Evolutionary conservation across 805 yeast genomes (phyloP).

Genomic region (Candida parachauliodes): DNA sequence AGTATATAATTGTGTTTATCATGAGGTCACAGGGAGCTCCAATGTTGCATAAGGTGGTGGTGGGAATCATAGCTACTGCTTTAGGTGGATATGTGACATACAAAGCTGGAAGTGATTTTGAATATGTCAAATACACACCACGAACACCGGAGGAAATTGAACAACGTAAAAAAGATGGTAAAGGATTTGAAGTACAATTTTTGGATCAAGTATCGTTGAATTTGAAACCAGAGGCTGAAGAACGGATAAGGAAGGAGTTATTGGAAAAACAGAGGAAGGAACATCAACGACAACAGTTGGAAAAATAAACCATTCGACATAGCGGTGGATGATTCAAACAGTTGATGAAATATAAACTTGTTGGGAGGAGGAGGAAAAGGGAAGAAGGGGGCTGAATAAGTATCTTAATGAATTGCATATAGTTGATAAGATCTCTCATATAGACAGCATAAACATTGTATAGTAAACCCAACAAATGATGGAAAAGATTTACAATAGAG

Average conservation of each 20-base stretch:
- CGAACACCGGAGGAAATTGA: constrained; percentile 37
- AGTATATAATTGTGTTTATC: background rate
- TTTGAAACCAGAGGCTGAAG: constrained; percentile 42
- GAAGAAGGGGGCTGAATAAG: too few relatives aligned
- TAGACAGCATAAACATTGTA: too few relatives aligned
- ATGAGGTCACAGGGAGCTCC: constrained; percentile 29
- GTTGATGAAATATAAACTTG: too few relatives aligned
- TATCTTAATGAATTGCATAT: too few relatives aligned
- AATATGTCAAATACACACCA: constrained; percentile 37
- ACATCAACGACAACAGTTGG: too few relatives aligned
- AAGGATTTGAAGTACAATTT: constrained; percentile 25
- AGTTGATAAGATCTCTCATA: too few relatives aligned
- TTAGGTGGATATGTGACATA: constrained; percentile 31
- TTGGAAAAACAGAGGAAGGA: constrained; percentile 11
- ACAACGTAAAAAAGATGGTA: constrained; percentile 29
- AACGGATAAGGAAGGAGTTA: constrained; percentile 21
- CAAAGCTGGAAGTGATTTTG: constrained; percentile 36
- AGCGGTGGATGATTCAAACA: too few relatives aligned
- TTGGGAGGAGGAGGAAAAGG: too few relatives aligned
- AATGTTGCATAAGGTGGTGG: constrained; percentile 28
- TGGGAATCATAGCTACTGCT: constrained; percentile 31
- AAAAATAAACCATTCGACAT: too few relatives aligned
- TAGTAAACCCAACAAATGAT: too few relatives aligned
- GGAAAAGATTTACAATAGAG: too few relatives aligned
- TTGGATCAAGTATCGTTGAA: constrained; percentile 36